Evolutionary conservation across 768 basidiomycete species (phyloP).

Genomic region (Leccinum fibrillosum): DNA sequence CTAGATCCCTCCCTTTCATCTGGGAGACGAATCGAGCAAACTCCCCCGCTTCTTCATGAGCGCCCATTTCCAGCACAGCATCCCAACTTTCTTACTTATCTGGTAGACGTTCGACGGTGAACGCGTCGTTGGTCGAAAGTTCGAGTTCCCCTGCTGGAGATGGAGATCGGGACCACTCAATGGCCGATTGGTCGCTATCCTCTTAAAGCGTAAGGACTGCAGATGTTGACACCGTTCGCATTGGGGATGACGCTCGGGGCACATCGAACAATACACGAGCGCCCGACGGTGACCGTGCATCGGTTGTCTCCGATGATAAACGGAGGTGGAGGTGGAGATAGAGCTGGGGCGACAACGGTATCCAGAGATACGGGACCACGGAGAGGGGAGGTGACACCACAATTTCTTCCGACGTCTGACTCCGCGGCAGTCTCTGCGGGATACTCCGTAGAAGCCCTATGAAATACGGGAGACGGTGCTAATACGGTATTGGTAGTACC

Average conservation of each 20-base stretch:
- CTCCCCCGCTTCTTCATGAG: constrained; percentile 76
- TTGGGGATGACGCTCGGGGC: constrained; percentile 10
- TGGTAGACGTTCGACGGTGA: constrained; percentile 22
- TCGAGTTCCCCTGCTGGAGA: constrained; percentile 27
- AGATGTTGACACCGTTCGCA: neutral
- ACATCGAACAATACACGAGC: constrained; percentile 4
- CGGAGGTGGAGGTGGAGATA: constrained; percentile 14
- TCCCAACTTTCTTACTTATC: constrained; percentile 58
- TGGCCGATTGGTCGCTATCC: constrained; percentile 24
- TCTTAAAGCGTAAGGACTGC: constrained; percentile 7
- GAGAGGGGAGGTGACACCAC: neutral
- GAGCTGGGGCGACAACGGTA: neutral
- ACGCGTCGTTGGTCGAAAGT: neutral
- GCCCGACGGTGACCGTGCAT: neutral
- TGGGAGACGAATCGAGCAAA: constrained; percentile 92
- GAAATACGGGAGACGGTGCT: neutral
- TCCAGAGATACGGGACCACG: neutral
- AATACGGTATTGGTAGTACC: neutral
- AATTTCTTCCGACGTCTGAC: constrained; percentile 34
- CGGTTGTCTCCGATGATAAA: constrained; percentile 13
- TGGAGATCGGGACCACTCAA: constrained; percentile 40
- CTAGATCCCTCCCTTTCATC: constrained; percentile 82
- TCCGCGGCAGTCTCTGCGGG: constrained; percentile 2
- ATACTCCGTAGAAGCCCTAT: neutral
- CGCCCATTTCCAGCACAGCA: constrained; percentile 82